phyloP scores from a whole-genome alignment of 352 stramenopile genomes.

The Globisporangium cystogenes region DNA sequence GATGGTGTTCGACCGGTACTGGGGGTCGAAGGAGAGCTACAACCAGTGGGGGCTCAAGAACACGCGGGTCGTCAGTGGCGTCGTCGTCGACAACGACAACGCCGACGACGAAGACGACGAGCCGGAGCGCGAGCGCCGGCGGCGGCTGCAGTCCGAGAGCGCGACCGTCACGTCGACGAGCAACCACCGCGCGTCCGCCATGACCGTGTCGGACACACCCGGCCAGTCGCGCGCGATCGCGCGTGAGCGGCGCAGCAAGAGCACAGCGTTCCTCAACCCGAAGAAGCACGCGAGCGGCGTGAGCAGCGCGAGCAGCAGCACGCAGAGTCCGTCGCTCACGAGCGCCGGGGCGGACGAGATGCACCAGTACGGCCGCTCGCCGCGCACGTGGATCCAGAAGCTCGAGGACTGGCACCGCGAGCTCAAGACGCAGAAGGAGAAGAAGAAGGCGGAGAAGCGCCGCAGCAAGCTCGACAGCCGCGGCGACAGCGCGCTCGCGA shows the following conservation, averaged over 20 bases:
- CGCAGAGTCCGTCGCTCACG: conserved; percentile 1
- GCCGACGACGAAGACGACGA: conserved; percentile 1
- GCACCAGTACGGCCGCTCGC: conserved; percentile 42
- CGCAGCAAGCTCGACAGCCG: conserved; percentile 41
- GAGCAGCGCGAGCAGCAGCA: conserved; percentile 10
- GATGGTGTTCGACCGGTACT: conserved; percentile 50
- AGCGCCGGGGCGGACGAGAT: conserved; percentile 15
- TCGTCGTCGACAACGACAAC: no score
- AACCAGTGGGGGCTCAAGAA: conserved; percentile 51
- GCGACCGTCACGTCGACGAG: conserved; percentile 6
- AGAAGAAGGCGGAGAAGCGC: conserved; percentile 68
- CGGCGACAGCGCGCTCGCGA: conserved; percentile 21
- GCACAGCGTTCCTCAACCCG: conserved; percentile 45
- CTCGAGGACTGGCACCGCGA: conserved; percentile 82
- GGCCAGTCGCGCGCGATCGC: neutral
- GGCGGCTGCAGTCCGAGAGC: conserved; percentile 32
- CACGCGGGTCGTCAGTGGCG: conserved; percentile 35
- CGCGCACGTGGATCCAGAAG: conserved; percentile 70
- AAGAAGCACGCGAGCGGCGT: conserved; percentile 19
- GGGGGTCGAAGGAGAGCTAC: conserved; percentile 54
- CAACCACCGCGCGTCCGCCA: conserved; percentile 4
- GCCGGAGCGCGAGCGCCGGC: conserved; percentile 30
- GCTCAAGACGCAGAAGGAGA: conserved; percentile 72
- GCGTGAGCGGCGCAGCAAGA: conserved; percentile 64
- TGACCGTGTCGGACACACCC: conserved; percentile 13